phyloP scores from a whole-genome alignment of 805 yeast species.

The Diddensiella santjacobensis region DNA sequence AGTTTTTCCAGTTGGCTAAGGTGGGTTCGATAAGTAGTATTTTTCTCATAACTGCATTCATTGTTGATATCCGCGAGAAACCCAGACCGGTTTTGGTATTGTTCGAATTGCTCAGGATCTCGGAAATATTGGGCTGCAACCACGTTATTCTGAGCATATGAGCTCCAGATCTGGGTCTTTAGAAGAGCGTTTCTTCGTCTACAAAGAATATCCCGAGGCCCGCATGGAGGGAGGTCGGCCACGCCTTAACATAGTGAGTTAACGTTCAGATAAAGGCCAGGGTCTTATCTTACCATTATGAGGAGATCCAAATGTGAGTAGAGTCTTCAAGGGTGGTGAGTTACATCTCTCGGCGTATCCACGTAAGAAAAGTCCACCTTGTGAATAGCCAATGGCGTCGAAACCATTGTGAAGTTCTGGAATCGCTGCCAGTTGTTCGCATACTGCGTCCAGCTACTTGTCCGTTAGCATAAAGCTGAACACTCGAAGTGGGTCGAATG shows the following conservation, averaged over 20 bases:
- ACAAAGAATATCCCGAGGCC: constrained; percentile 56
- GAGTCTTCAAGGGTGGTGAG: constrained; percentile 40
- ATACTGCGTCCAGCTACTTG: constrained; percentile 43
- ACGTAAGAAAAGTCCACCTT: constrained; percentile 78
- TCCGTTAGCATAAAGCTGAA: too few species aligned
- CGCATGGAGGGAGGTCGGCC: constrained; percentile 61
- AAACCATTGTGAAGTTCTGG: constrained; percentile 53
- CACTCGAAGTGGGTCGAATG: too few species aligned
- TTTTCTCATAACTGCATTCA: constrained; percentile 41
- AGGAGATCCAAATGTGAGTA: constrained; percentile 78
- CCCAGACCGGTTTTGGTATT: constrained; percentile 52
- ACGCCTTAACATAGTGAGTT: constrained; percentile 30
- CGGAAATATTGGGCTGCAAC: constrained; percentile 77
- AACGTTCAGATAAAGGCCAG: background rate
- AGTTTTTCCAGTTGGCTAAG: constrained; percentile 46
- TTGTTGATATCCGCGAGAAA: constrained; percentile 67
- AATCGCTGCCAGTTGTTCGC: constrained; percentile 47
- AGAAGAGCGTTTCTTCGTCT: constrained; percentile 49
- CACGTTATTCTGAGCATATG: constrained; percentile 50
- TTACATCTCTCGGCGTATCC: constrained; percentile 61
- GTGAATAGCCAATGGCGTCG: constrained; percentile 75
- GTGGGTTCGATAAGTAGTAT: constrained; percentile 42
- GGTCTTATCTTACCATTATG: constrained; percentile 55
- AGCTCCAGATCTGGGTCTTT: constrained; percentile 58
- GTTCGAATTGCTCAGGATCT: constrained; percentile 50